phyloP scores from a whole-genome alignment of 306 rosid species.

The Malus sylvestris region DNA sequence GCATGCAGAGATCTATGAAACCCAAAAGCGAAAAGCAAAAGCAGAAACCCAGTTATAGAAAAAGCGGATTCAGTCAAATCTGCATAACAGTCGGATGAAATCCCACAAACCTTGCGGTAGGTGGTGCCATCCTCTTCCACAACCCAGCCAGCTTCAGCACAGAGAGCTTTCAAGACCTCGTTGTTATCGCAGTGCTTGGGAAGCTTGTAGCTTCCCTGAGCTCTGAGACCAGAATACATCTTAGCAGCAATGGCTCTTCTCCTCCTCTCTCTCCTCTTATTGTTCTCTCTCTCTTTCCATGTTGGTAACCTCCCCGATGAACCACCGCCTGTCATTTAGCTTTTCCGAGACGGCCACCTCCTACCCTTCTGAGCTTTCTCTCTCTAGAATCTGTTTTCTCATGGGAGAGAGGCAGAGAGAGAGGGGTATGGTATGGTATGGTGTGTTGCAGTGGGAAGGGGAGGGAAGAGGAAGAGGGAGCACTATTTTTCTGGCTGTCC shows the following conservation, averaged over 20 bases:
- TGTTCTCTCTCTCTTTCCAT: constrained; percentile 97
- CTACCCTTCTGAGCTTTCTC: not conserved
- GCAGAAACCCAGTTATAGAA: not conserved
- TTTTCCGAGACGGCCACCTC: not conserved
- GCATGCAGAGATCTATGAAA: constrained; percentile 41
- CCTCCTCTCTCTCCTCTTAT: constrained; percentile 82
- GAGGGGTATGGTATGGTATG: too few species aligned
- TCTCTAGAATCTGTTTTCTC: not conserved
- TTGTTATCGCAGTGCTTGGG: constrained; percentile 97
- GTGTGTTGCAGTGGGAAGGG: not conserved
- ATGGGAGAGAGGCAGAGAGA: not conserved
- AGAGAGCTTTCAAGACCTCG: constrained; percentile 93
- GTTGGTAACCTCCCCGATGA: constrained; percentile 84
- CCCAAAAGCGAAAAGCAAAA: not conserved
- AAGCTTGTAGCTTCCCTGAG: constrained; percentile 87
- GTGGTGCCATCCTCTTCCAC: constrained; percentile 96
- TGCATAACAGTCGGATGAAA: not conserved
- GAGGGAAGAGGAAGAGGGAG: not conserved
- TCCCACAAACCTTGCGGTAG: constrained; percentile 59
- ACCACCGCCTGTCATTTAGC: constrained; percentile 60
- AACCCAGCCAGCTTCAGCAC: constrained; percentile 87
- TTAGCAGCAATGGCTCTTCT: constrained; percentile 95
- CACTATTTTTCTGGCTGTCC: not conserved
- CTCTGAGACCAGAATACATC: constrained; percentile 79
- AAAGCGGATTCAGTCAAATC: not conserved